Percentiles rank a stretch among this genome's conserved stretches.
Evolutionary conservation across 495 filamentous ascomycete species (phyloP).

Genomic region (Penicillium chermesinum): DNA sequence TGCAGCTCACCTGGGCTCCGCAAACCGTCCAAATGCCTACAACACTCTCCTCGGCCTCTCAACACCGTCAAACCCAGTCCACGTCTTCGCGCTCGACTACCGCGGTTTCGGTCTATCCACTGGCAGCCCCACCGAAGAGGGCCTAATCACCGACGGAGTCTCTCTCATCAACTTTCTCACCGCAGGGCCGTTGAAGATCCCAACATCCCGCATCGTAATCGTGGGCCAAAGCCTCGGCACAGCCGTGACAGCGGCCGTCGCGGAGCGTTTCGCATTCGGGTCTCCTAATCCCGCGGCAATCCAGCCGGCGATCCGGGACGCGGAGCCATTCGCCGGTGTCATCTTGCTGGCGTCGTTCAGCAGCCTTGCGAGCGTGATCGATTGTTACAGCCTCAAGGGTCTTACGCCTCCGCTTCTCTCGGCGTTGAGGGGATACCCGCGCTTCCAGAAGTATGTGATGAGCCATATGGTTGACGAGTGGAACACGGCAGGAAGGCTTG

Average conservation of each 20-base stretch:
- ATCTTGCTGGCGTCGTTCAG: slow-evolving; percentile 78
- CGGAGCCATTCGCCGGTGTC: slow-evolving; percentile 61
- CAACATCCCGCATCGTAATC: slow-evolving; percentile 67
- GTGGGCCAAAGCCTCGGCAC: slow-evolving; percentile 90
- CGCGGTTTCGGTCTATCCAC: slow-evolving; percentile 82
- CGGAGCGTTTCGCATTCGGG: slow-evolving; percentile 59
- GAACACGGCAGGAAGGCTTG: slow-evolving; percentile 48
- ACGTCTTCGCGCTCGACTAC: slow-evolving; percentile 76
- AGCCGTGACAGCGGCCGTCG: slow-evolving; percentile 67
- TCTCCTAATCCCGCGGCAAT: slow-evolving; percentile 28
- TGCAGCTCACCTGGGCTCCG: slow-evolving; percentile 43
- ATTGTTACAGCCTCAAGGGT: slow-evolving; percentile 68
- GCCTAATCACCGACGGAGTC: slow-evolving; percentile 75
- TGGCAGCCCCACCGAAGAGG: slow-evolving; percentile 73
- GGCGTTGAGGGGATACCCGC: slow-evolving; percentile 59
- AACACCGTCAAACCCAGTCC: slow-evolving; percentile 49
- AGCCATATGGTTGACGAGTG: slow-evolving; percentile 50
- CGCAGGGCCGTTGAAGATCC: slow-evolving; percentile 42
- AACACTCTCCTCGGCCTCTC: slow-evolving; percentile 38
- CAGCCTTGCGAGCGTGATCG: slow-evolving; percentile 62
- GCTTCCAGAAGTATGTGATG: slow-evolving; percentile 42
- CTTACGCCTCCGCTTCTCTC: slow-evolving; percentile 75
- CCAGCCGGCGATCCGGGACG: slow-evolving; percentile 34
- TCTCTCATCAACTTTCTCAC: slow-evolving; percentile 59
- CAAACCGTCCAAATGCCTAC: slow-evolving; percentile 39